A percentile compares a stretch with the other conserved stretches of the same genome.
phyloP scores from a whole-genome alignment of 495 filamentous ascomycete species.

The Aspergillus ostianus region DNA sequence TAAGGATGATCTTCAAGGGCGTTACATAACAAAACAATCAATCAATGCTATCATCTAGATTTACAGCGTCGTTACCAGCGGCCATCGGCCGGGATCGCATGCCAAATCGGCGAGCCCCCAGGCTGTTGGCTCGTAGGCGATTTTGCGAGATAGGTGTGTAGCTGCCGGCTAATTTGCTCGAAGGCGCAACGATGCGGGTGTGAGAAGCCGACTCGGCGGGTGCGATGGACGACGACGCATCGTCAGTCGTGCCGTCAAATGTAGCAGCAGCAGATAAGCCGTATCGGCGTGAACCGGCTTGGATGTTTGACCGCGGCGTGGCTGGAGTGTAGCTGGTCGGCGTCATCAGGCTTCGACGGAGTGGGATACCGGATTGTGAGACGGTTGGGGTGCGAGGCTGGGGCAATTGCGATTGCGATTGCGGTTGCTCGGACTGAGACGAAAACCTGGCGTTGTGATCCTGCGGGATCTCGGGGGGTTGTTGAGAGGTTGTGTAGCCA shows the following conservation, averaged over 20 bases:
- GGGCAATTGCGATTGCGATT: slow-evolving; percentile 19
- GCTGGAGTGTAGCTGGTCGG: slow-evolving; percentile 37
- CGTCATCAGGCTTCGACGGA: slow-evolving; percentile 44
- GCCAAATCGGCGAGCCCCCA: slow-evolving; percentile 40
- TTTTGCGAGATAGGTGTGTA: slow-evolving; percentile 44
- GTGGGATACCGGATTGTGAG: slow-evolving; percentile 40
- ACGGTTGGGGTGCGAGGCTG: slow-evolving; percentile 43
- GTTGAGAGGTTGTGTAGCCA: slow-evolving; percentile 37
- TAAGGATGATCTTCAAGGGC: background rate
- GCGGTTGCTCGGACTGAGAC: slow-evolving; percentile 22
- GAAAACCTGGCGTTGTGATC: slow-evolving; percentile 25
- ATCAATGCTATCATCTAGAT: slow-evolving; percentile 40
- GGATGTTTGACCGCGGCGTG: slow-evolving; percentile 42
- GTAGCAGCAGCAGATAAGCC: slow-evolving; percentile 27
- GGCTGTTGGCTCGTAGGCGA: slow-evolving; percentile 40
- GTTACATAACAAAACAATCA: slow-evolving; percentile 14
- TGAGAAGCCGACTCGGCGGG: slow-evolving; percentile 26
- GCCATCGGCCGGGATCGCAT: slow-evolving; percentile 35
- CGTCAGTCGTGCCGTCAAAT: slow-evolving; percentile 19
- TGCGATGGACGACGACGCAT: slow-evolving; percentile 17
- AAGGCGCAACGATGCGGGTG: slow-evolving; percentile 38
- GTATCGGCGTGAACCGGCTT: slow-evolving; percentile 49
- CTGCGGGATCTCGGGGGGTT: slow-evolving; percentile 23
- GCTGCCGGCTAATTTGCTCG: slow-evolving; percentile 39
- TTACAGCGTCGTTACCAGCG: slow-evolving; percentile 27